Evolutionary conservation across 1,284 basidiomycete genomes (phyloP).

Genomic region (Clitocybe nebularis): DNA sequence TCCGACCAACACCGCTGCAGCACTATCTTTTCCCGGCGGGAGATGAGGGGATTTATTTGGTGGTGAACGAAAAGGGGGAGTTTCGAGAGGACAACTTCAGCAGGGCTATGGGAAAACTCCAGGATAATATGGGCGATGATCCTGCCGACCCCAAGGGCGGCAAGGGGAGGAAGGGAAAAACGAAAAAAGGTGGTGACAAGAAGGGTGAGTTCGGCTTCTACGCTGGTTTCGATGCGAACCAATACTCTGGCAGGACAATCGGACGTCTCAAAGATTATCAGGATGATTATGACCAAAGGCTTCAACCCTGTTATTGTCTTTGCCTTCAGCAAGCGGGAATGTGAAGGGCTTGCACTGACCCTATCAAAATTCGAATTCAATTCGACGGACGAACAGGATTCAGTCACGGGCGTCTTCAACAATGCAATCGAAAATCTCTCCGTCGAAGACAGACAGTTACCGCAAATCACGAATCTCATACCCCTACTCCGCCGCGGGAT

Average conservation of each 20-base stretch:
- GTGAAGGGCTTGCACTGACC: conserved; percentile 88
- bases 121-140: conserved; percentile 86
- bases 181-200: conserved; percentile 86
- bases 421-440: conserved; percentile 92
- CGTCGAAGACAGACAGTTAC: conserved; percentile 85
- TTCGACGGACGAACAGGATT: conserved; percentile 87
- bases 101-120: conserved; percentile 95
- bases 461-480: conserved; percentile 92
- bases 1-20: conserved; percentile 95
- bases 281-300: conserved; percentile 98
- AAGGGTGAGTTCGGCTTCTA: conserved; percentile 61
- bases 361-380: conserved; percentile 98
- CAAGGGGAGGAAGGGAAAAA: conserved; percentile 86
- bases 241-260: conserved; percentile 57
- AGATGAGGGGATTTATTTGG: conserved; percentile 95
- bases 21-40: conserved; percentile 98
- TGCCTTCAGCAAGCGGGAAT: conserved; percentile 98
- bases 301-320: conserved; percentile 99
- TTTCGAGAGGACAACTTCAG: conserved; percentile 98
- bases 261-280: conserved; percentile 97
- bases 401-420: conserved; percentile 87
- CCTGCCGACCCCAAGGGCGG: conserved; percentile 81
- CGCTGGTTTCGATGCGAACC: neutral
- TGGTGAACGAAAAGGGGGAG: conserved; percentile 96
- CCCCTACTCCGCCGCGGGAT: conserved; percentile 95